Base-by-base conservation (phyloP, 148 eudicot genomes). In the Heliamphora exappendiculata region DNA sequence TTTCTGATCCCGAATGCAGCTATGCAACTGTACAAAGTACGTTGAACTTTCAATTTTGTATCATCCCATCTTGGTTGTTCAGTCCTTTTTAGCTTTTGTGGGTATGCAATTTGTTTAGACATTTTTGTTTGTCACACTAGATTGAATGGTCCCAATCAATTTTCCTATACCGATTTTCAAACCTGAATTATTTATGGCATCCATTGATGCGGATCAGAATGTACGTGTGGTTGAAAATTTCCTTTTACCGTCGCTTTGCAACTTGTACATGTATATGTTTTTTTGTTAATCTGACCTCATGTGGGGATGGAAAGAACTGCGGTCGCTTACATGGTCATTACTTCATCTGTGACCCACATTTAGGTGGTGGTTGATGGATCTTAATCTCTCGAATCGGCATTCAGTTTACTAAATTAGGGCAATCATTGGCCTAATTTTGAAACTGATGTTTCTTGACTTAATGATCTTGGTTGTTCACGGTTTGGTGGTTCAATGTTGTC, bases 11-110 rank as follows among this genome's bases (percentile, higher is more conserved):
- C 22, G 89, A 94, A 75, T 82, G 86, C 82, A 86, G 91, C 88
- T 94, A 87, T 58, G 93, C 87, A 36, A 83, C 80, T 67, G 89
- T 88, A 67, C 91, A 90, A 78, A 88, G 98, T 94, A 92, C 66
- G 98, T 87, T 5, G 16, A 28, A 57, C 28, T 22, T 57, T 7
- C 22, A 22, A 36, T 26, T 49, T 33, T 37, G 29, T 9, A 0
- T 34, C 5, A 28, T 10, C 44, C 41, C 19, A 5, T 34, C 34
- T 17, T 20, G 29, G 47, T 73, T 83, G 70, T 28, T 24, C 3
- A 31, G 82, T 80, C 85, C 10, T 76, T 76, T 76, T 79, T 78
- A 73, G 44, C 68, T 67, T 66, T 7, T 53, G 1, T 22, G 36
- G 9, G n/a, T 19, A n/a, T 20, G 45, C 26, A 36, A 49, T n/a